These are phyloP conservation scores for Wickerhamomyces sp. DNA, from an alignment of 1,139 yeast species.

Conservation along the genomic window DNA sequence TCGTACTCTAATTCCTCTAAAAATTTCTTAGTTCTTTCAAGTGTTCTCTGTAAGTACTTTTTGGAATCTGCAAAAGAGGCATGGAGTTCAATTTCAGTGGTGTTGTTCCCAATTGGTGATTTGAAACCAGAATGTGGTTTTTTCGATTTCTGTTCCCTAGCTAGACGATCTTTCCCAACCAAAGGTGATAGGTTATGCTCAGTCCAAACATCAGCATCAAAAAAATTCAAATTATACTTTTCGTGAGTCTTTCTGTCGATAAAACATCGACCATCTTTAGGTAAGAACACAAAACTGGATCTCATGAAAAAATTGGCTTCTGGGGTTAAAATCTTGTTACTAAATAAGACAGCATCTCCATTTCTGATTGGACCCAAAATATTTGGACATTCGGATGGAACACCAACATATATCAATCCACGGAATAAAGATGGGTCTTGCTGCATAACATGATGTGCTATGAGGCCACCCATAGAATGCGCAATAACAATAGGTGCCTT, in stretches of 20 bases:
- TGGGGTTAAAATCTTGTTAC: slow-evolving; percentile 68
- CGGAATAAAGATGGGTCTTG: slow-evolving; percentile 61
- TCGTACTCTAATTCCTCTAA: slow-evolving; percentile 52
- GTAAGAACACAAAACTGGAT: slow-evolving; percentile 73
- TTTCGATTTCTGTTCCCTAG: slow-evolving; percentile 5
- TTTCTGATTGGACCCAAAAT: slow-evolving; percentile 79
- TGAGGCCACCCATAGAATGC: slow-evolving; percentile 91
- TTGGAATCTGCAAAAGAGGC: slow-evolving; percentile 56
- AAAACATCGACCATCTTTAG: slow-evolving; percentile 69
- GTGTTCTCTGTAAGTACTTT: slow-evolving; percentile 56
- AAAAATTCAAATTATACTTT: slow-evolving; percentile 65
- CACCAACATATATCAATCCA: slow-evolving; percentile 75
- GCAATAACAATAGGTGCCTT: slow-evolving; percentile 69
- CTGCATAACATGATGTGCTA: slow-evolving; percentile 76
- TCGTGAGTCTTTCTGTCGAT: slow-evolving; percentile 54
- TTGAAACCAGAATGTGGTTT: slow-evolving; percentile 11
- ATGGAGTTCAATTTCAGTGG: slow-evolving; percentile 14
- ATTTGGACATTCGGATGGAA: slow-evolving; percentile 80
- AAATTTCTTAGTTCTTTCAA: slow-evolving; percentile 55
- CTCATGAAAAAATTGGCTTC: slow-evolving; percentile 89
- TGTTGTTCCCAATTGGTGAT: no score
- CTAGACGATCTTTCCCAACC: slow-evolving; percentile 43
- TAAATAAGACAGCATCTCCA: slow-evolving; percentile 75
- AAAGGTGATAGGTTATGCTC: slow-evolving; percentile 71
- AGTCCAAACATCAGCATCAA: slow-evolving; percentile 77